Percentiles rank a stretch among this genome's conserved stretches.
Evolutionary conservation across 2,329 filamentous ascomycete species (phyloP).

Genomic region (Calonectria fujianensis): DNA sequence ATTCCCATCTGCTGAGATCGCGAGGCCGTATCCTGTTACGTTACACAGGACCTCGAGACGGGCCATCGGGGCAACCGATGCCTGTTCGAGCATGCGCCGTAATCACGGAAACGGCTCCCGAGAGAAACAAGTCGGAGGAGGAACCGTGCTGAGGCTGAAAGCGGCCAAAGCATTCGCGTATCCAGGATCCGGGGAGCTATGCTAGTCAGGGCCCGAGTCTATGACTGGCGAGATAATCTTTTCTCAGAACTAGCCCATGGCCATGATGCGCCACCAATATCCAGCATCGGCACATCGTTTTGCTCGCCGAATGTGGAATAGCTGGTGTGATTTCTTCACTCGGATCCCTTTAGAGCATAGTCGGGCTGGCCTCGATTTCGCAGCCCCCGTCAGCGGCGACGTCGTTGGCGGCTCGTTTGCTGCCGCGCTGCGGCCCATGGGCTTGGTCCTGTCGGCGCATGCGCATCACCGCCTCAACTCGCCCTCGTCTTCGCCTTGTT

Average conservation of each 20-base stretch:
- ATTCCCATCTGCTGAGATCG: slow-evolving; percentile 20
- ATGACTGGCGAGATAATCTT: slow-evolving; percentile 5
- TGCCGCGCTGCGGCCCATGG: neutral
- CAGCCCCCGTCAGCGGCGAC: slow-evolving; percentile 7
- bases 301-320: slow-evolving; percentile 14
- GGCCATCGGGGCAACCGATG: slow-evolving; percentile 1
- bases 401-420: slow-evolving; percentile 5
- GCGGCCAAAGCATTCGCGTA: slow-evolving; percentile 21
- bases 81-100: neutral
- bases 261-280: slow-evolving; percentile 27
- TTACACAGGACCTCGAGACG: slow-evolving; percentile 30
- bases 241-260: neutral
- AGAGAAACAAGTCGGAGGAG: neutral
- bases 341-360: slow-evolving; percentile 12
- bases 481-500: neutral
- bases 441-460: neutral
- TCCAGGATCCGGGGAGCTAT: slow-evolving; percentile 21
- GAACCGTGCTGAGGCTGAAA: slow-evolving; percentile 20
- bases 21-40: slow-evolving; percentile 12
- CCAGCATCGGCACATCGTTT: slow-evolving; percentile 24
- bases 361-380: slow-evolving; percentile 22
- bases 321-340: neutral
- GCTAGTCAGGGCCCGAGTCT: slow-evolving; percentile 5
- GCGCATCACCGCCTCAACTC: neutral
- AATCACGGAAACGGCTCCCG: neutral